These are phyloP conservation scores for Xylaria nigripes DNA, from an alignment of 495 filamentous ascomycete species.

Conservation along the genomic window DNA sequence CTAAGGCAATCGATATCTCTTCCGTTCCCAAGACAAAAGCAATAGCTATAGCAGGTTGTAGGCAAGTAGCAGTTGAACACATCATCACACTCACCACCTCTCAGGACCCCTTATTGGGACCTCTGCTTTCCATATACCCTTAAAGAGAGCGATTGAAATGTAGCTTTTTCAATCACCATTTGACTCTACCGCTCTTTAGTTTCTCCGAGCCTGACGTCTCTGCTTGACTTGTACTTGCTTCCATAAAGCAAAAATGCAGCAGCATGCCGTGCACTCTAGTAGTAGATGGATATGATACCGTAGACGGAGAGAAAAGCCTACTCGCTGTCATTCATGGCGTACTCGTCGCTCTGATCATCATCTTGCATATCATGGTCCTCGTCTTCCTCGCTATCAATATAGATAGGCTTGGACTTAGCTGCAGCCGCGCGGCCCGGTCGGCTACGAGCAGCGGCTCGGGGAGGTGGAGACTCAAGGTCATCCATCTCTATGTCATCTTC, in stretches of 20 bases:
- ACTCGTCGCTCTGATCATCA: constrained; percentile 18
- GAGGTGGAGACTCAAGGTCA: constrained; percentile 34
- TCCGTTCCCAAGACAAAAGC: background rate
- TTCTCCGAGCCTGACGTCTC: background rate
- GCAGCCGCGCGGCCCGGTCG: constrained; percentile 36
- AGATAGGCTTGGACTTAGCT: constrained; percentile 30
- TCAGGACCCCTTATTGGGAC: background rate
- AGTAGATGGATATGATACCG: background rate
- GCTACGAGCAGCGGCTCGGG: constrained; percentile 32
- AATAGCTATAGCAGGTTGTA: background rate
- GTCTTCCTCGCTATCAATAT: constrained; percentile 39
- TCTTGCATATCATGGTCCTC: constrained; percentile 20
- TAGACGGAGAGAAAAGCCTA: constrained; percentile 3
- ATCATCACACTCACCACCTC: background rate
- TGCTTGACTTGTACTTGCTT: background rate
- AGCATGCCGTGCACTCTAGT: background rate
- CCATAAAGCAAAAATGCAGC: background rate
- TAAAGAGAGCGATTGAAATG: no score
- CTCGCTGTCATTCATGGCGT: constrained; percentile 29
- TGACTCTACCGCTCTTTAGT: background rate
- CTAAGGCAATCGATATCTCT: background rate
- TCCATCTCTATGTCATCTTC: constrained; percentile 31
- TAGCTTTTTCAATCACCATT: background rate
- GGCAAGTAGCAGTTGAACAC: background rate
- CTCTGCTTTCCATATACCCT: no score